Evolutionary conservation across 768 basidiomycete species (phyloP), one percentile per base, ranked within the genome.

Genomic region (Harrya chromipes): DNA sequence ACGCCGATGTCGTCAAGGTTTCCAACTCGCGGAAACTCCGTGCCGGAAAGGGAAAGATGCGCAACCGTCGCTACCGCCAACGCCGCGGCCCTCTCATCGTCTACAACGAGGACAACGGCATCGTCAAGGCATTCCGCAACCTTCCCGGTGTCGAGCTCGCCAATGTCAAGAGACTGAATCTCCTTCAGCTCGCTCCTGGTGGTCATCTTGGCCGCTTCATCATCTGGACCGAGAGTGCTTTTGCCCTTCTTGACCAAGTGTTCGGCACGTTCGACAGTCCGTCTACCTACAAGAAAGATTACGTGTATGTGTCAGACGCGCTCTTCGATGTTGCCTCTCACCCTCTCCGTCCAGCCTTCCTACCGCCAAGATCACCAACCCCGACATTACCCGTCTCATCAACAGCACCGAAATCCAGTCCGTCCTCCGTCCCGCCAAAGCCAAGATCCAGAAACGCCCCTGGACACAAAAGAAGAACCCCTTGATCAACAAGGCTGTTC

Each of bases 391-490:
- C 60, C 89, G 94, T 57, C 76, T 98, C 66, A 99, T 98, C 81
- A 95, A 97, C 83, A 93, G 90, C 70, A 85, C 88, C 54, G 97
- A 97, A 77, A 97, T 99, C 70, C 97, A 99, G 73, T 87, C 94
- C 39, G 87, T 97, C 65, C 82, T 97, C 63, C 92, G 95, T 64
- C 89, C 89, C 47, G 93, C 90, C 50, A 87, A 88, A 60, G 76
- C 83, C 55, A 88, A 90, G 72, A 67, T 74, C 54, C 85, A 87
- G 74, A 97, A 94, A 75, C 87, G 94, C 66, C 93, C 94, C 53
- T 94, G 90, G 90, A 90, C 93, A 56, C 94, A 97, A 78, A 94
- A 94, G 89, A 97, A 98, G 87, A 97, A 97, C 80, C 93, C 94
- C 46, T 82, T 97, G 63, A 71, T 82, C 74, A 97, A 97, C 85